Conservation (phyloP, 1,139 yeast genomes). For the Wickerhamomyces sp. region DNA sequence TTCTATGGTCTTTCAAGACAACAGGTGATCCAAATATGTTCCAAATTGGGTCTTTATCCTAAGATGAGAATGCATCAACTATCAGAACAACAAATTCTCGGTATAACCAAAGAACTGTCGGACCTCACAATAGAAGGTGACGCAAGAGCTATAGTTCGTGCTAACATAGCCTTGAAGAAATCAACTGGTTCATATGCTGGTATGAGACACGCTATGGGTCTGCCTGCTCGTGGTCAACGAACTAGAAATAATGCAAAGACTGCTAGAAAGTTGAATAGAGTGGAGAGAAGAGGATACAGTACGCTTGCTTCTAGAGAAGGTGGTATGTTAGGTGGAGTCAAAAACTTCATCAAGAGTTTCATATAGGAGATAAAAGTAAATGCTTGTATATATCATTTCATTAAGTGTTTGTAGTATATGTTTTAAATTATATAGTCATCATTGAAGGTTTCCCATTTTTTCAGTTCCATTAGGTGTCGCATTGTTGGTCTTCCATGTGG, state of each 20-base stretch:
- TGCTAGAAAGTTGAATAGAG: slow-evolving; percentile 78
- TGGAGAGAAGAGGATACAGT: slow-evolving; percentile 55
- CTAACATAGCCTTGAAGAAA: slow-evolving; percentile 77
- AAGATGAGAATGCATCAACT: slow-evolving; percentile 92
- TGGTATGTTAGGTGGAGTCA: slow-evolving; percentile 18
- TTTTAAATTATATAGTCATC: slow-evolving; percentile 31
- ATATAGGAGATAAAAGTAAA: no score
- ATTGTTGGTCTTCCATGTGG: slow-evolving; percentile 98
- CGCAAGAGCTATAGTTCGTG: slow-evolving; percentile 70
- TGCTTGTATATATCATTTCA: no score
- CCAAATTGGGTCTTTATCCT: slow-evolving; percentile 88
- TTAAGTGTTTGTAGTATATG: no score
- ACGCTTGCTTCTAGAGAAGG: slow-evolving; percentile 9
- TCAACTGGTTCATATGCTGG: slow-evolving; percentile 85
- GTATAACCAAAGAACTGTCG: slow-evolving; percentile 81
- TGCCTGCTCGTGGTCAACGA: slow-evolving; percentile 92
- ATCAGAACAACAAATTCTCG: slow-evolving; percentile 81
- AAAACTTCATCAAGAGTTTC: slow-evolving; percentile 18
- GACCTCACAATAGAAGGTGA: slow-evolving; percentile 83
- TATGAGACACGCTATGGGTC: slow-evolving; percentile 79
- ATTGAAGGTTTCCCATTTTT: slow-evolving; percentile 41
- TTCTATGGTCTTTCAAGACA: slow-evolving; percentile 81
- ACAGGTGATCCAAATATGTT: slow-evolving; percentile 76
- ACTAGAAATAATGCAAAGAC: slow-evolving; percentile 89
- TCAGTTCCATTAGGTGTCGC: slow-evolving; percentile 74